Percentiles rank a stretch among this genome's conserved stretches.
Conservation (phyloP, 176 grass and related monocot species). For the Zoysia pacifica region DNA sequence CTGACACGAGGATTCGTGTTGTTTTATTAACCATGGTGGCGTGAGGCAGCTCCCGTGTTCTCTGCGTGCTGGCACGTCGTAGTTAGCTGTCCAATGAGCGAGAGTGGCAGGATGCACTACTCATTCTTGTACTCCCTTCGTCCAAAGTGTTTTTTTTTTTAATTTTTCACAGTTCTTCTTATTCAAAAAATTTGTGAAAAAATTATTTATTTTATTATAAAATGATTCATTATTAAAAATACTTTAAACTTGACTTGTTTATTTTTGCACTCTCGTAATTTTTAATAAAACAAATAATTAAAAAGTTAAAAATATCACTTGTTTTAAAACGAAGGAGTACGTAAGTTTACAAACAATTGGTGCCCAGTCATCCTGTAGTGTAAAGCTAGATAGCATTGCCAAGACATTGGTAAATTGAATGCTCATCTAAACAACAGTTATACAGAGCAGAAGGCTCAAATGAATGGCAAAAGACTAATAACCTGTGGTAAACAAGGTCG, state of each 20-base stretch:
- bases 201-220: too few species aligned
- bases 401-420: background rate
- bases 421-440: conserved; percentile 12
- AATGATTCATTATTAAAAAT: too few species aligned
- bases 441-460: background rate
- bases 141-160: too few species aligned
- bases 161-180: too few species aligned
- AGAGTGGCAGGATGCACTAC: too few species aligned
- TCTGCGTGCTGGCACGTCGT: conserved; percentile 9
- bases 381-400: background rate
- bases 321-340: background rate
- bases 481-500: background rate
- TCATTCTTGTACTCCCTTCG: too few species aligned
- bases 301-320: too few species aligned
- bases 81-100: background rate
- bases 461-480: background rate
- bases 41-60: conserved; percentile 40
- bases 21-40: background rate
- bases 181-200: too few species aligned
- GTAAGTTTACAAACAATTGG: background rate
- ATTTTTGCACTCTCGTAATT: too few species aligned
- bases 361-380: background rate
- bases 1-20: background rate
- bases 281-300: too few species aligned
- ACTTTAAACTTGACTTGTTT: too few species aligned